A percentile compares a stretch with the other conserved stretches of the same genome.
Evolutionary conservation across 768 basidiomycete species (phyloP).

Genomic region (Psilocybe subaeruginosa): DNA sequence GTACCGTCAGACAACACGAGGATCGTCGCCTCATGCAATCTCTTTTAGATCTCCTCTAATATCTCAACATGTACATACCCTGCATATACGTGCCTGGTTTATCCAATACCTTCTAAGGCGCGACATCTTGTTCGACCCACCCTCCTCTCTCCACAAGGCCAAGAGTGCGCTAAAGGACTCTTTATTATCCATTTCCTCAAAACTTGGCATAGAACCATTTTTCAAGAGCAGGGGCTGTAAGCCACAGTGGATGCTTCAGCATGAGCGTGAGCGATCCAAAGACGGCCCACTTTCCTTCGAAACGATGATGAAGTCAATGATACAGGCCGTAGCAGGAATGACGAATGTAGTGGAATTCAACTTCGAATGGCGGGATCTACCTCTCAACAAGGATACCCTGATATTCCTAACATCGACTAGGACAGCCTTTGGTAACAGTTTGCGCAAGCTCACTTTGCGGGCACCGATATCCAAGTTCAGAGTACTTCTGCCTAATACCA

Average conservation of each 20-base stretch:
- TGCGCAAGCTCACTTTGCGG: slow-evolving; percentile 36
- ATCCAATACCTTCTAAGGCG: slow-evolving; percentile 34
- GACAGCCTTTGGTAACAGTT: slow-evolving; percentile 29
- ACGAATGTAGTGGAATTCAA: slow-evolving; percentile 32
- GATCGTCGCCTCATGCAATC: too few species aligned
- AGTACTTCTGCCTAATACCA: slow-evolving; percentile 28
- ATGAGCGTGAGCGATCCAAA: not conserved
- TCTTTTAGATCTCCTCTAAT: slow-evolving; percentile 31
- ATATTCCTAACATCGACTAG: slow-evolving; percentile 31
- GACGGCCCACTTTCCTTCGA: slow-evolving; percentile 15
- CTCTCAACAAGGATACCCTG: slow-evolving; percentile 29
- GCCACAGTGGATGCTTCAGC: not conserved
- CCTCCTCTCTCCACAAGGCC: not conserved
- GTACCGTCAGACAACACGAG: too few species aligned
- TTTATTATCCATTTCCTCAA: not conserved
- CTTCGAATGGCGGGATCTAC: slow-evolving; percentile 42
- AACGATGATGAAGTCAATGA: slow-evolving; percentile 32
- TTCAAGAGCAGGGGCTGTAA: not conserved
- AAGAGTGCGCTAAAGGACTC: slow-evolving; percentile 3
- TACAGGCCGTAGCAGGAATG: slow-evolving; percentile 36
- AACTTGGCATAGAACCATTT: not conserved
- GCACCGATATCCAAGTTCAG: slow-evolving; percentile 35
- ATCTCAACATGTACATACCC: slow-evolving; percentile 32
- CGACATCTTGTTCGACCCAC: slow-evolving; percentile 17
- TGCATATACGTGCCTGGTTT: slow-evolving; percentile 43